Evolutionary conservation across 352 stramenopile species (phyloP).

Genomic region (Elongisporangium prolatum): DNA sequence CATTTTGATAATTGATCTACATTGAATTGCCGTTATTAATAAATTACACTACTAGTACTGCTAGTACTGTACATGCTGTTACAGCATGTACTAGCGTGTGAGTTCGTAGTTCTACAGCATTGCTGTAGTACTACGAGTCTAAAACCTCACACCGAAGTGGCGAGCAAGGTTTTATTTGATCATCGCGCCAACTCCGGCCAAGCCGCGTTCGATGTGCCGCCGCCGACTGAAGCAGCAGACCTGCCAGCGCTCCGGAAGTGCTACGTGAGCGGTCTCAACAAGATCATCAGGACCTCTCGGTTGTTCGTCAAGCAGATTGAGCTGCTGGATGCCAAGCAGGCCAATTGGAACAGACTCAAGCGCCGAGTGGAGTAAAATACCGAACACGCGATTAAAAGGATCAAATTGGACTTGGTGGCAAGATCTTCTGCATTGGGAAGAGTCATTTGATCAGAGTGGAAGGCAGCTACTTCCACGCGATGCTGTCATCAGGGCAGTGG

Average conservation of each 20-base stretch:
- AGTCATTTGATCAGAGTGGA: conserved; percentile 7
- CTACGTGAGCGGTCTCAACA: neutral
- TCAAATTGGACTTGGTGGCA: conserved; percentile 13
- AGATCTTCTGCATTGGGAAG: conserved; percentile 11
- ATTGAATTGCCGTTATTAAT: too few relatives aligned
- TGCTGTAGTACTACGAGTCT: too few relatives aligned
- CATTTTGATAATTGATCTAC: too few relatives aligned
- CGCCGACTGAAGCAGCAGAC: neutral
- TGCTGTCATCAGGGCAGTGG: conserved; percentile 7
- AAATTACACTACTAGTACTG: too few relatives aligned
- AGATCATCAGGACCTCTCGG: neutral
- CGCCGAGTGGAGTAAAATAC: neutral
- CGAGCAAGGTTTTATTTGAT: neutral
- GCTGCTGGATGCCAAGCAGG: neutral
- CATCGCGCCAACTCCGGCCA: neutral
- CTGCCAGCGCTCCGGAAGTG: neutral
- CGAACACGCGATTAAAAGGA: neutral
- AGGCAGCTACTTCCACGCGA: conserved; percentile 16
- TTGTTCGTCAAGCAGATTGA: neutral
- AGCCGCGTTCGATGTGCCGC: neutral
- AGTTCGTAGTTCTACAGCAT: too few relatives aligned
- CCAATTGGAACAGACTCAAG: neutral
- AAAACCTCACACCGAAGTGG: neutral
- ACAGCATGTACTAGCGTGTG: too few relatives aligned
- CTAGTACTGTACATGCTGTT: too few relatives aligned